Evolutionary conservation across 2,329 filamentous ascomycete species (phyloP), one percentile per base, ranked within the genome.

Genomic region (Diaporthe helianthi): DNA sequence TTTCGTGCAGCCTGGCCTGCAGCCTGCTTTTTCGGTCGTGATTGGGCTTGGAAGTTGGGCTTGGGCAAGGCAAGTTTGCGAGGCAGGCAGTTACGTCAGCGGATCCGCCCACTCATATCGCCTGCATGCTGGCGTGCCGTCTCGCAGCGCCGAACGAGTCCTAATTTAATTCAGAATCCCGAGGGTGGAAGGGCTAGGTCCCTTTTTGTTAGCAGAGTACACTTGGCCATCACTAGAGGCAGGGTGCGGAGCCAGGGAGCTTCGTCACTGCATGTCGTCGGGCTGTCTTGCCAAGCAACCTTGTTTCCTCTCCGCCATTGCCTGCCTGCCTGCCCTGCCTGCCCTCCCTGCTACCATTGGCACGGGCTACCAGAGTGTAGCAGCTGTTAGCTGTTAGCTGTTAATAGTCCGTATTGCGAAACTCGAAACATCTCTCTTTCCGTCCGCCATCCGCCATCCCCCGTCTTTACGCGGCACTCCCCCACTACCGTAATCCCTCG

Each of bases 191-290:
- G 65, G 47, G 33, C 33, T 22, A n/a, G 52, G 52, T 46, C 46
- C 51, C 47, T 49, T 47, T 64, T 58, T n/a, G n/a, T n/a, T 68
- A 70, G 65, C 69, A 33, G 49, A 51, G 55, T 49, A 36, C 44
- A 61, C 51, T 29, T 51, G 51, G 31, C 38, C 49, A 38, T 67
- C 36, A 38, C 65, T 54, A 33, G 31, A 52, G 58, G 33, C 38
- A 54, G 38, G 36, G 65, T 58, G 54, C 41, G 7, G 26, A n/a
- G n/a, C n/a, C n/a, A n/a, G n/a, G n/a, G n/a, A 38, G 67, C 53
- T 53, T 69, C 69, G 69, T 71, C 69, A 71, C 66, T 49, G 60
- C 52, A 31, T 66, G 49, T 22, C 60, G 46, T 54, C 60, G 36
- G 52, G 36, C 47, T 49, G 38, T 61, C 26, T 36, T 49, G 68